Evolutionary conservation across 441 rosid species (phyloP), one percentile per base, ranked within the genome.

Genomic region (Theobroma grandiflorum): DNA sequence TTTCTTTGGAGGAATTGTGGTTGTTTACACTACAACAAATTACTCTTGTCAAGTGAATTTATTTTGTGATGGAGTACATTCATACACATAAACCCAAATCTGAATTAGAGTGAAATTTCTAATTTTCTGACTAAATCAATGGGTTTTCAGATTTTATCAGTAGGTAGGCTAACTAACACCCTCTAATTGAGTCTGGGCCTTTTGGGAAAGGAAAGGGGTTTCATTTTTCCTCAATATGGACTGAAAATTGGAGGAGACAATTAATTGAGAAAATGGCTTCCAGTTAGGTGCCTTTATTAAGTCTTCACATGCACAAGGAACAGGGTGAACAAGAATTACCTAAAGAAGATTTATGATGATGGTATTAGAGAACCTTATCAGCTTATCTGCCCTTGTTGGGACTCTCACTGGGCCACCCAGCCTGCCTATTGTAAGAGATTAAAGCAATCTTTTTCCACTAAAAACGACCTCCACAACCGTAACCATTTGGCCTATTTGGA

Each of bases 331-430:
- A 26, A 26, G 31, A 26, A 6, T 55, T 9, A 50, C 7, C 7
- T 50, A 50, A 50, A 70, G 50, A 42, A 12, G 53, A 40, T 2
- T 38, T 38, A 15, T 4, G n/a, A n/a, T 58, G 75, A 50, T 47
- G 33, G 42, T 52, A 38, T 50, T 72, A 53, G 70, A 45, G 70
- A 68, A 59, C 76, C 64, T 77, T 67, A 71, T 79, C 80, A 35
- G 70, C 16, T 77, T 67, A 71, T 79, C 80, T 43, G 70, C 16
- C 75, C 64, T 65, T 10, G 22, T 8, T 5, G 37, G 43, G n/a
- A 18, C 37, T 45, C 57, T 78, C 59, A 47, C 74, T 8, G 33
- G 58, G 12, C 74, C 78, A 79, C 59, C 73, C 64, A 80, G 31
- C 37, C 16, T 18, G 64, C 20, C 49, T 53, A 33, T n/a, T 9